Base-by-base conservation (phyloP, 257 asterid genomes). In the Perilla frutescens region DNA sequence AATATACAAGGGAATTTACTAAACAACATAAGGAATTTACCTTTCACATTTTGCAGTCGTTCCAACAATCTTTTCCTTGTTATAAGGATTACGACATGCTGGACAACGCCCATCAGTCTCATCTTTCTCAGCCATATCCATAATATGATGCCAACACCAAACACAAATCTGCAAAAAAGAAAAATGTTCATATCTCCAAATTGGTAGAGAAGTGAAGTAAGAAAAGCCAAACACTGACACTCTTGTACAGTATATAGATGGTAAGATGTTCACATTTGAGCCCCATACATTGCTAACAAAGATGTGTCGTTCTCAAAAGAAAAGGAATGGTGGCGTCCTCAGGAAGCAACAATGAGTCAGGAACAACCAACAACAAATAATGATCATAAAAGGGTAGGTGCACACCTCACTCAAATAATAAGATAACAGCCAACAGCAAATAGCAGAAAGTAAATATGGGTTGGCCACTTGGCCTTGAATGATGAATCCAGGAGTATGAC, bases 111-210 rank as follows among this genome's bases (percentile, higher is more conserved):
- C 98, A 78, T 87, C 96, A 58, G 93, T 82, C 76, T 84, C 91
- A 81, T 92, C 98, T 83, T 92, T 95, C 90, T 92, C 99, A 60
- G 98, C 99, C 98, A 95, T 91, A 68, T 85, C 97, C 90, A 95
- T 92, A 54, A 95, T 85, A 65, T 95, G 99, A 82, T 95, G 98
- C 99, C 99, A 95, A 79, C 99, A 95, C 99, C 97, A 95, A 66
- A 95, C 92, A 78, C 99, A 95, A 50, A 95, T 88, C 99, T 91
- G 86, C 74, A 80, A 37, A 45, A 55, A 66, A 13, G 40, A 48
- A 34, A 58, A 69, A 45, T n/a, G 57, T 58, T 36, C 70, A 73
- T n/a, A 70, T 4, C 20, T 47, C 72, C 43, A 47, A 26, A 61
- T 59, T 58, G 47, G 74, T 47, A 76, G 36, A 76, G 62, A n/a